A percentile compares a stretch with the other conserved stretches of the same genome.
Evolutionary conservation across 169 alveolate species (phyloP).

Genomic region (Plasmodium ovale): DNA sequence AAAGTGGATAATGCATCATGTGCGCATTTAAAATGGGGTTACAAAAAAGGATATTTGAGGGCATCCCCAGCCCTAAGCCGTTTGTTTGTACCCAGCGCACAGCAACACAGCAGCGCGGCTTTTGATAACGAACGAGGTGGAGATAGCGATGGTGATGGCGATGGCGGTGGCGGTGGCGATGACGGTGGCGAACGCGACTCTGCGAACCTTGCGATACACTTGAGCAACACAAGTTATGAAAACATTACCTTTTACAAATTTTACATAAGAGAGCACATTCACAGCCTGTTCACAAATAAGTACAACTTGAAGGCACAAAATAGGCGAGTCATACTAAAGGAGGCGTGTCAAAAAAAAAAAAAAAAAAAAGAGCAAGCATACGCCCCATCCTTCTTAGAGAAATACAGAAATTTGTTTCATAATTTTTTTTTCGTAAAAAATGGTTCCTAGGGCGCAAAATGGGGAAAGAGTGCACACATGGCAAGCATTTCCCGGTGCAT

Average conservation of each 20-base stretch:
- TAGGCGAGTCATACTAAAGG: background rate
- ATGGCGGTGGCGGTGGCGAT: no score
- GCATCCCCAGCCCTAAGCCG: no score
- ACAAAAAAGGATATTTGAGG: no score
- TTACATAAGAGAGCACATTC: conserved; percentile 60
- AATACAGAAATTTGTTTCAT: conserved; percentile 14
- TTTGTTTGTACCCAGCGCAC: no score
- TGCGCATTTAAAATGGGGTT: no score
- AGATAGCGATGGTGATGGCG: no score
- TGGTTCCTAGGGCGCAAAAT: no score
- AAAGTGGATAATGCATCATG: no score
- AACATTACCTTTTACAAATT: conserved; percentile 31
- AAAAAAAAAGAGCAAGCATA: conserved; percentile 7
- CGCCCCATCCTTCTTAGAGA: conserved; percentile 6
- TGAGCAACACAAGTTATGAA: background rate
- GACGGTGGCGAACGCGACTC: conserved; percentile 34
- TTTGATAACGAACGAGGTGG: no score
- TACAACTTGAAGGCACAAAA: conserved; percentile 23
- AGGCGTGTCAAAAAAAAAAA: background rate
- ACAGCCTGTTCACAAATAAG: conserved; percentile 9
- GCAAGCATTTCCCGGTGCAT: no score
- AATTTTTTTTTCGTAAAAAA: conserved; percentile 48
- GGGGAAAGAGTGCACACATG: no score
- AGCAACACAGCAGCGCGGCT: no score
- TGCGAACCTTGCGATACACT: conserved; percentile 18